Evolutionary conservation across 2,329 filamentous ascomycete genomes (phyloP).

Genomic region (Arthrobotrys pseudoclavata): DNA sequence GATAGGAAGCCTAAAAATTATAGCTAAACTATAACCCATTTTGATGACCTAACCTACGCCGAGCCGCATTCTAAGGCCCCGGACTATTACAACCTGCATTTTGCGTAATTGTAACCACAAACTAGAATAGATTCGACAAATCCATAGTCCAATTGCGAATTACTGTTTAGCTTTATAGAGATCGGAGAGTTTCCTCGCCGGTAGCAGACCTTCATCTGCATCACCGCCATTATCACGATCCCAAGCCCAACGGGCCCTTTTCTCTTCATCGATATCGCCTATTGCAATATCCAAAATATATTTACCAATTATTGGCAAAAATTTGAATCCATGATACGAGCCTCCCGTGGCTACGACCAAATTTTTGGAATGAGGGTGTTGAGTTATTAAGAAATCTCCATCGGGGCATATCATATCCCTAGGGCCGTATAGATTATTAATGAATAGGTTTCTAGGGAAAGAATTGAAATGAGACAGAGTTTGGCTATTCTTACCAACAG

Average conservation of each 20-base stretch:
- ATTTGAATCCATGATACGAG: slow-evolving; percentile 77
- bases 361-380: slow-evolving; percentile 69
- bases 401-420: slow-evolving; percentile 65
- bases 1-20: too few species aligned
- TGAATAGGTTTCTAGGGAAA: neutral
- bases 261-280: slow-evolving; percentile 66
- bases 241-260: slow-evolving; percentile 69
- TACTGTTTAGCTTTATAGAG: neutral
- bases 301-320: slow-evolving; percentile 74
- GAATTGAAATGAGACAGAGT: too few species aligned
- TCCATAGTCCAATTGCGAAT: neutral
- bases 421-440: neutral
- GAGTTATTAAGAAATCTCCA: slow-evolving; percentile 73
- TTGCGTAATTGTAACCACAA: too few species aligned
- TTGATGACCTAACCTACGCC: too few species aligned
- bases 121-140: too few species aligned
- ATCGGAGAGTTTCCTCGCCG: neutral
- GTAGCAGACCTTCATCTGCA: slow-evolving; percentile 26
- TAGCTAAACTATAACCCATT: too few species aligned
- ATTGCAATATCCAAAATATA: slow-evolving; percentile 72
- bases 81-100: too few species aligned
- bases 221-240: slow-evolving; percentile 67
- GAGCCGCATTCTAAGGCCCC: too few species aligned
- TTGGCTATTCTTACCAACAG: slow-evolving; percentile 58
- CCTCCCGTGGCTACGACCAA: slow-evolving; percentile 75